Percentiles rank a stretch among this genome's conserved stretches.
Evolutionary conservation across 2,329 filamentous ascomycete species (phyloP).

Genomic region (Fusarium neocosmosporiellum): DNA sequence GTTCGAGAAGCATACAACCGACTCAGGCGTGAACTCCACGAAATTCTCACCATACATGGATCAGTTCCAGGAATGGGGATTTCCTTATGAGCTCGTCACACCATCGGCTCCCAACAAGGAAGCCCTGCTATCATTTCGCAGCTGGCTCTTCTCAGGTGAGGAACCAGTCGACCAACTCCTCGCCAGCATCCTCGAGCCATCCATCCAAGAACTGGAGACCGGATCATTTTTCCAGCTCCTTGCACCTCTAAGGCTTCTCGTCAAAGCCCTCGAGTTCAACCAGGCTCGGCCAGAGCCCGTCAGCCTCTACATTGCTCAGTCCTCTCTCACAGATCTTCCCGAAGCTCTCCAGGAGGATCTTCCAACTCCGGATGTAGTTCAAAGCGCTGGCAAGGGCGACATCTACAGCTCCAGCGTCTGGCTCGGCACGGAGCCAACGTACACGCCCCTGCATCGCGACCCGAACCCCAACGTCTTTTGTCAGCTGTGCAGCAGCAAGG

Average conservation of each 20-base stretch:
- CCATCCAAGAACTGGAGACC: conserved; percentile 33
- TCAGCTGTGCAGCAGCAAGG: conserved; percentile 81
- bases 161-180: conserved; percentile 46
- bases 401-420: conserved; percentile 90
- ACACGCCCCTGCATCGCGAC: conserved; percentile 90
- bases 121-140: conserved; percentile 41
- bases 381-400: conserved; percentile 76
- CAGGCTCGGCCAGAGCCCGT: conserved; percentile 37
- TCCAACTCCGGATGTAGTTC: conserved; percentile 73
- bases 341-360: conserved; percentile 70
- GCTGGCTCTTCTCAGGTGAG: conserved; percentile 42
- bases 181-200: conserved; percentile 45
- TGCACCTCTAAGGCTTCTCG: conserved; percentile 73
- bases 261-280: conserved; percentile 66
- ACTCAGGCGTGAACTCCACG: conserved; percentile 9
- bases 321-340: conserved; percentile 77
- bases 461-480: conserved; percentile 95
- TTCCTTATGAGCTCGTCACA: conserved; percentile 55
- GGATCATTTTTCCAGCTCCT: conserved; percentile 66
- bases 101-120: conserved; percentile 27
- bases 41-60: conserved; percentile 45
- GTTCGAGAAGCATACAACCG: conserved; percentile 57
- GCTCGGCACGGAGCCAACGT: conserved; percentile 87
- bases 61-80: conserved; percentile 44
- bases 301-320: conserved; percentile 88